A percentile compares a stretch with the other conserved stretches of the same genome.
These are phyloP conservation scores for Tolypocladium pustulatum DNA, from an alignment of 2,329 filamentous ascomycete species.

Conservation along the genomic window DNA sequence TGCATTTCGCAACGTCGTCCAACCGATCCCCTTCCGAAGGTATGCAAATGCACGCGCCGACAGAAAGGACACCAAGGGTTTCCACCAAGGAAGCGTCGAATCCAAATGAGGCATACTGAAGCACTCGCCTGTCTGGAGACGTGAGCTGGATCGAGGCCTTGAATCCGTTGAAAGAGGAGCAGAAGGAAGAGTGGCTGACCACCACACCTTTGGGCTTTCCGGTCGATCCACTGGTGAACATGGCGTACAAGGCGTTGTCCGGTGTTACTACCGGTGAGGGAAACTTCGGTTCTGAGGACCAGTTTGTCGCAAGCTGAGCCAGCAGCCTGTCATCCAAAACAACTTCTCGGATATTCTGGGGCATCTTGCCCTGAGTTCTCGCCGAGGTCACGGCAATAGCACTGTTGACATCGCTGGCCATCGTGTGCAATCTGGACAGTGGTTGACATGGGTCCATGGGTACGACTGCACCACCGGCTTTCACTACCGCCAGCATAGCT, in stretches of 20 bases:
- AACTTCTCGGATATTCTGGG: neutral
- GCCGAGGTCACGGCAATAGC: conserved; percentile 5
- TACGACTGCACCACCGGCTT: conserved; percentile 13
- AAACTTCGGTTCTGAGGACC: neutral
- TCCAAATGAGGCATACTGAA: conserved; percentile 1
- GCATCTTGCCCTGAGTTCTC: neutral
- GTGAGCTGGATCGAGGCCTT: conserved; percentile 2
- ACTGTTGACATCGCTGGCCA: conserved; percentile 3
- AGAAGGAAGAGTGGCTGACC: conserved; percentile 9
- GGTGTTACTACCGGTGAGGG: neutral
- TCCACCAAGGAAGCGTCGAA: conserved; percentile 1
- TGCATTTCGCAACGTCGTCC: conserved; percentile 6
- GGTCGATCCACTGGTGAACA: conserved; percentile 14
- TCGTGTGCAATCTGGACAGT: neutral
- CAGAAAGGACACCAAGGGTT: neutral
- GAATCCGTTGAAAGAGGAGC: conserved; percentile 6
- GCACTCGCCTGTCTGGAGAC: conserved; percentile 1
- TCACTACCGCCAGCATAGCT: conserved; percentile 13
- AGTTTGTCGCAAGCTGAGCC: neutral
- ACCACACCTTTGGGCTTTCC: conserved; percentile 13
- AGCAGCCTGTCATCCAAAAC: neutral
- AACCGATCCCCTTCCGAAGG: neutral
- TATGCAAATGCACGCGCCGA: conserved; percentile 1
- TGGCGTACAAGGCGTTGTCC: conserved; percentile 6
- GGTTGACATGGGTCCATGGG: conserved; percentile 13